These are phyloP conservation scores for Colletotrichum abscissum DNA, from an alignment of 2,329 filamentous ascomycete genomes.

Conservation along the genomic window DNA sequence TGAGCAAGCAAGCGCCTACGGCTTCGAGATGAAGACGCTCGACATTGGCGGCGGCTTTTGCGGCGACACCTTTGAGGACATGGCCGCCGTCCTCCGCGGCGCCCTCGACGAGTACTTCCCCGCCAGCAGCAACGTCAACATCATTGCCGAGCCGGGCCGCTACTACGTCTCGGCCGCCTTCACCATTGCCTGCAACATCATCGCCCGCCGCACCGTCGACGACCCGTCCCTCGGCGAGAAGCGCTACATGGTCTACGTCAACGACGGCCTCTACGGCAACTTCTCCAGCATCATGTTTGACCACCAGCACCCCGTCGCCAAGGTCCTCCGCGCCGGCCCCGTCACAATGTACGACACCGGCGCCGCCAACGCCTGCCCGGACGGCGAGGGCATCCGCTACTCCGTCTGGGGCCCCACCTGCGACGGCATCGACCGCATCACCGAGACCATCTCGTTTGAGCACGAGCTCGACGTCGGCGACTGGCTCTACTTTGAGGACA, in stretches of 20 bases:
- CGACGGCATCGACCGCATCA: slow-evolving; percentile 96
- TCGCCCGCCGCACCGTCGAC: slow-evolving; percentile 89
- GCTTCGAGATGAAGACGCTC: slow-evolving; percentile 85
- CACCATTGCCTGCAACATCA: slow-evolving; percentile 94
- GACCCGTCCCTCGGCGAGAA: slow-evolving; percentile 74
- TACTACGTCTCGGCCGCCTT: slow-evolving; percentile 96
- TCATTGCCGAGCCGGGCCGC: slow-evolving; percentile 96
- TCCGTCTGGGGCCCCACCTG: slow-evolving; percentile 99
- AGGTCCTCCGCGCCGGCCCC: slow-evolving; percentile 75
- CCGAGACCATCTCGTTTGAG: slow-evolving; percentile 80
- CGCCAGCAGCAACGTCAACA: slow-evolving; percentile 73
- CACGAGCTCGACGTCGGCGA: slow-evolving; percentile 90
- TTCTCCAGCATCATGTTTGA: slow-evolving; percentile 99
- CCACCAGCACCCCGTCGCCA: slow-evolving; percentile 90
- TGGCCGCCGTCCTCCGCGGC: slow-evolving; percentile 82
- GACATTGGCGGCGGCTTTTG: slow-evolving; percentile 96
- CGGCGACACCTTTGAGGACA: slow-evolving; percentile 89
- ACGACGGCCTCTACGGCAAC: slow-evolving; percentile 98
- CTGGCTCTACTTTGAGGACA: slow-evolving; percentile 98
- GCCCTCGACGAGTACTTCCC: slow-evolving; percentile 93
- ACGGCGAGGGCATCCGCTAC: slow-evolving; percentile 76
- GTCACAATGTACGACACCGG: slow-evolving; percentile 68
- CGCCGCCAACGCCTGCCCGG: slow-evolving; percentile 57
- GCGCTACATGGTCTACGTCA: slow-evolving; percentile 97
- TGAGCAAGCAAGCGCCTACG: slow-evolving; percentile 80